These are phyloP conservation scores for Boletales sp. DNA, from an alignment of 768 basidiomycete species.

Conservation along the genomic window DNA sequence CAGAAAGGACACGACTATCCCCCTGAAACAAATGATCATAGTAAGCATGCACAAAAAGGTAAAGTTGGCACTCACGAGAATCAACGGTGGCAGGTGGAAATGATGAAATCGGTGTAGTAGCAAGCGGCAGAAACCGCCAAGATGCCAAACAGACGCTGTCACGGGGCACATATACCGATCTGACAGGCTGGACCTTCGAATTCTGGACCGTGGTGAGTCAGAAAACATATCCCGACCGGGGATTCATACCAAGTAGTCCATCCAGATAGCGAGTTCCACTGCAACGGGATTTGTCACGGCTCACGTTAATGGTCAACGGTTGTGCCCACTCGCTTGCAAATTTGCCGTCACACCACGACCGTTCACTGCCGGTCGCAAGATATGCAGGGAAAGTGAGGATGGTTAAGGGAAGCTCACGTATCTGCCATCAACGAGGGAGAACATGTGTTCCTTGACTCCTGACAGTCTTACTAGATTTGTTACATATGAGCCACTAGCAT, in stretches of 20 bases:
- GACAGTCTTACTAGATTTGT: not conserved
- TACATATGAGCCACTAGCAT: too few relatives aligned
- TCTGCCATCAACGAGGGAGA: not conserved
- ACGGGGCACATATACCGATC: too few relatives aligned
- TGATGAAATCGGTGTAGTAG: not conserved
- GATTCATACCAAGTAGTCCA: not conserved
- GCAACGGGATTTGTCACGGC: too few relatives aligned
- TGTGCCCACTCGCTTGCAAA: not conserved
- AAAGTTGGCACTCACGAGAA: conserved; percentile 11
- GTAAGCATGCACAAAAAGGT: conserved; percentile 10
- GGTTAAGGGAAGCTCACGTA: not conserved
- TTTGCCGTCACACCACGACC: not conserved
- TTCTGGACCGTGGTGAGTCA: too few relatives aligned
- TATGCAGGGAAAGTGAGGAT: not conserved
- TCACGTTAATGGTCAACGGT: too few relatives aligned
- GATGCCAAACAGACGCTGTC: not conserved
- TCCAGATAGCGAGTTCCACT: not conserved
- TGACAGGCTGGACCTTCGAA: too few relatives aligned
- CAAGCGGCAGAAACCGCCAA: not conserved
- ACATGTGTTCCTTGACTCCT: not conserved
- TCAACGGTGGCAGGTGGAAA: not conserved
- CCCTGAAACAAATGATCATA: not conserved
- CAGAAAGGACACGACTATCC: conserved; percentile 4
- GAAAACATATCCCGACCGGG: not conserved
- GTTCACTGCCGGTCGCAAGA: not conserved